Conservation (phyloP, 2,329 filamentous ascomycete genomes). For the Trichoderma polysporum region DNA sequence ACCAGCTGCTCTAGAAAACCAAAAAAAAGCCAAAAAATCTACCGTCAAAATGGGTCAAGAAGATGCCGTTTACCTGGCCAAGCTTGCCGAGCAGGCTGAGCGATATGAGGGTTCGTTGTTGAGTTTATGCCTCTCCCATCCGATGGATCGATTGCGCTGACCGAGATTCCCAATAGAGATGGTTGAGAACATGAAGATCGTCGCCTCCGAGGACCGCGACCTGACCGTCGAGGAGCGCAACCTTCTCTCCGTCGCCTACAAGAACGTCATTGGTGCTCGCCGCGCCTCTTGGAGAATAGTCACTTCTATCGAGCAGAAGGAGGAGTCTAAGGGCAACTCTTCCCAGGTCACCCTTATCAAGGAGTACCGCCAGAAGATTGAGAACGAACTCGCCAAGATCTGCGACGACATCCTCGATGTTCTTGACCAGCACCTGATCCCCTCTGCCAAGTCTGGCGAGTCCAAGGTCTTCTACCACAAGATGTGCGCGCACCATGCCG, state of each 20-base stretch:
- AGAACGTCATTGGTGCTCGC: conserved; percentile 96
- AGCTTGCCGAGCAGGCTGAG: conserved; percentile 99
- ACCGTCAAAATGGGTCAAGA: conserved; percentile 90
- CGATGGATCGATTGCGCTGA: conserved; percentile 28
- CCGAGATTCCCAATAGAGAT: conserved; percentile 65
- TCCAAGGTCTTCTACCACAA: conserved; percentile 99
- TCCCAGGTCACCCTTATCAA: conserved; percentile 88
- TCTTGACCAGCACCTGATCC: conserved; percentile 90
- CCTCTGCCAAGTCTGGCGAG: conserved; percentile 90
- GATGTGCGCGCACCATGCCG: conserved; percentile 64
- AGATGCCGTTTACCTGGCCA: conserved; percentile 98
- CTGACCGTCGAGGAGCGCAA: conserved; percentile 94
- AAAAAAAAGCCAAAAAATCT: conserved; percentile 20
- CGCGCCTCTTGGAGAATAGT: conserved; percentile 98
- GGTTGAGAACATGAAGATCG: conserved; percentile 99
- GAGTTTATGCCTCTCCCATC: neutral
- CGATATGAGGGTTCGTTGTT: conserved; percentile 88
- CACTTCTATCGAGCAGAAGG: conserved; percentile 98
- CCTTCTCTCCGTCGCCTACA: conserved; percentile 96
- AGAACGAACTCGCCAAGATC: conserved; percentile 94
- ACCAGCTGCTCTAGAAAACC: conserved; percentile 1
- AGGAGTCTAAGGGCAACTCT: conserved; percentile 97
- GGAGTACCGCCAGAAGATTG: conserved; percentile 98
- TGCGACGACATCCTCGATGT: conserved; percentile 97
- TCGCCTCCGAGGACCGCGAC: conserved; percentile 82